Percentiles rank a stretch among this genome's conserved stretches.
These are phyloP conservation scores for Camelina sativa DNA, from an alignment of 345 rosid genomes.

Conservation along the genomic window DNA sequence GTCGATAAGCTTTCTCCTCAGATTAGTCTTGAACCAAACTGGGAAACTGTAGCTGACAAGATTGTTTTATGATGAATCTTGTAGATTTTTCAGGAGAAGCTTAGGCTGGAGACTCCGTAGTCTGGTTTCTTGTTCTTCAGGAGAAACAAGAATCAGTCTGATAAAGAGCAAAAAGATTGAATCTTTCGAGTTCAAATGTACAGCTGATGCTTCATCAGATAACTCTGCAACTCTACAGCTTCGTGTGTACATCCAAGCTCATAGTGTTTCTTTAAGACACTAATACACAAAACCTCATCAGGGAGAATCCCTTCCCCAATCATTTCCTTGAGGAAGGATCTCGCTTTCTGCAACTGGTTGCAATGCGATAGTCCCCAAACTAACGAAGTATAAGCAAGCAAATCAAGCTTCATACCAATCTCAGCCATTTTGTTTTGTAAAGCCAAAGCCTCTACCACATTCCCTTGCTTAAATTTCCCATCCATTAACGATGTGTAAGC, in stretches of 20 bases:
- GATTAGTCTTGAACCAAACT: not conserved
- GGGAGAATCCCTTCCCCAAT: constrained; percentile 58
- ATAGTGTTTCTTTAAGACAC: constrained; percentile 60
- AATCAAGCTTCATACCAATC: constrained; percentile 67
- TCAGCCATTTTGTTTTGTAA: constrained; percentile 58
- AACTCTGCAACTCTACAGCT: constrained; percentile 59
- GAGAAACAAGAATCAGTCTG: constrained; percentile 25
- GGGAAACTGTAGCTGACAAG: not conserved
- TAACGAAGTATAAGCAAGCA: constrained; percentile 67
- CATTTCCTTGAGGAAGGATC: constrained; percentile 66
- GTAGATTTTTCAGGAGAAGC: constrained; percentile 23
- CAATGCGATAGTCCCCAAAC: constrained; percentile 65
- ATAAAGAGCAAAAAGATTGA: constrained; percentile 20
- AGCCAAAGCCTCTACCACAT: constrained; percentile 57
- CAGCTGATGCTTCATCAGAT: constrained; percentile 52
- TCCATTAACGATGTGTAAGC: constrained; percentile 69
- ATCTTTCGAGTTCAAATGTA: constrained; percentile 39
- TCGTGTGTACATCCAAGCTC: constrained; percentile 58
- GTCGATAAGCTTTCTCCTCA: constrained; percentile 23
- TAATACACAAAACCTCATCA: constrained; percentile 62
- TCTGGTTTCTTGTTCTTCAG: constrained; percentile 28
- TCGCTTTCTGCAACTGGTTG: constrained; percentile 59
- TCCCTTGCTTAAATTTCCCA: constrained; percentile 65
- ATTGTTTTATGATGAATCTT: constrained; percentile 4
- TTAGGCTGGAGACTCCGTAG: constrained; percentile 8